Evolutionary conservation across 345 rosid genomes (phyloP), one percentile per base, ranked within the genome.

Genomic region (Schrenkiella parvula): DNA sequence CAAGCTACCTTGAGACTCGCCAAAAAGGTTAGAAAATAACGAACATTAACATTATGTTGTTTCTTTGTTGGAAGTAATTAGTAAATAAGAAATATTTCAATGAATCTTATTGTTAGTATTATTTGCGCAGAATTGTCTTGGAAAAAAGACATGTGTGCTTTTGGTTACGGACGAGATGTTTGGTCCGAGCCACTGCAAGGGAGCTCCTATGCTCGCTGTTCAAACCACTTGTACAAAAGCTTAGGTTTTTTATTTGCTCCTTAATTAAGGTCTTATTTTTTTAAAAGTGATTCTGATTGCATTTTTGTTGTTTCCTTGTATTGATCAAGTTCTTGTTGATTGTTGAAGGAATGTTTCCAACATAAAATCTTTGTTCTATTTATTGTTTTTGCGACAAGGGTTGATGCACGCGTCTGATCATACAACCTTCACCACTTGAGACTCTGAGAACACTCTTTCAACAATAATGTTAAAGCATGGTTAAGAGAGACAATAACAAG

Each of bases 41-140:
- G n/a, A 41, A 14, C 18, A n/a, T 41, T 14, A n/a, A 14, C n/a
- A 14, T 18, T 9, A 9, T 67, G 9, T 18, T 11, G 22, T 54
- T 19, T 26, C 15, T 42, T 42, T 22, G 7, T 43, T 22, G 11
- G 22, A 7, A 35, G 48, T 35, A 6, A 17, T 55, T 18, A 55
- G 8, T 17, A 21, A 17, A 31, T 12, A 31, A 5, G 9, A 17
- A 9, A 32, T 32, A 31, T 31, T 2, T 39, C 51, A 26, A 52
- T 23, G 18, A 26, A 15, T 17, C 26, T 43, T 54, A 70, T 32
- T 26, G 44, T 29, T 12, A 15, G 12, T 31, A 34, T 4, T 43
- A 6, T 35, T 34, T 17, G 28, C 61, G 75, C 68, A 71, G 75
- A 71, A 71, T 48, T 61, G 75, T 60, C 75, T 70, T 70, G 67